phyloP scores from a whole-genome alignment of 257 asterid species.

The Ligustrum vulgare region DNA sequence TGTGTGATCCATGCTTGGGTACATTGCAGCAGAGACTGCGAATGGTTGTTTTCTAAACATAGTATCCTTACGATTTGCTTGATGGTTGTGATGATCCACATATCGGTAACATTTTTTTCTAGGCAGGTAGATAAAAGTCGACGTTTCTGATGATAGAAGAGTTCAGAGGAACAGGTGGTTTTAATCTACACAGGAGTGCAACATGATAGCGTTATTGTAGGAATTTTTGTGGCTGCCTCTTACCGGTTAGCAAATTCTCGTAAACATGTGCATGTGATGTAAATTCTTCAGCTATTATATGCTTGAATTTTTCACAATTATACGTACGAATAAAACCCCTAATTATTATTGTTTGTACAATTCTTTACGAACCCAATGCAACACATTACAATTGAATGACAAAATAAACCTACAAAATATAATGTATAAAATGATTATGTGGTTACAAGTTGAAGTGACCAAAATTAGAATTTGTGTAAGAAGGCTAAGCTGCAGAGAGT shows the following conservation, averaged over 20 bases:
- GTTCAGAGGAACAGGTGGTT: background rate
- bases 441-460: background rate
- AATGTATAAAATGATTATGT: background rate
- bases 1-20: conserved; percentile 56
- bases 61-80: conserved; percentile 51
- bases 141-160: background rate
- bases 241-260: background rate
- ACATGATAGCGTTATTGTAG: background rate
- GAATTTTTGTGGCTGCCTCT: background rate
- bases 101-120: background rate
- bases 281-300: background rate
- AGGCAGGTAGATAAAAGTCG: background rate
- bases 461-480: background rate
- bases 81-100: background rate
- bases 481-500: background rate
- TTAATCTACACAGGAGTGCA: no score
- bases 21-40: conserved; percentile 69
- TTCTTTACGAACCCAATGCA: background rate
- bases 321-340: background rate
- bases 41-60: conserved; percentile 61
- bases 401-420: background rate
- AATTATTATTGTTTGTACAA: background rate
- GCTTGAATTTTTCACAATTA: background rate
- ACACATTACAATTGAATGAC: background rate
- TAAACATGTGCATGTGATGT: background rate